phyloP scores from a whole-genome alignment of 2,329 filamentous ascomycete genomes.

The Penicillium palitans region DNA sequence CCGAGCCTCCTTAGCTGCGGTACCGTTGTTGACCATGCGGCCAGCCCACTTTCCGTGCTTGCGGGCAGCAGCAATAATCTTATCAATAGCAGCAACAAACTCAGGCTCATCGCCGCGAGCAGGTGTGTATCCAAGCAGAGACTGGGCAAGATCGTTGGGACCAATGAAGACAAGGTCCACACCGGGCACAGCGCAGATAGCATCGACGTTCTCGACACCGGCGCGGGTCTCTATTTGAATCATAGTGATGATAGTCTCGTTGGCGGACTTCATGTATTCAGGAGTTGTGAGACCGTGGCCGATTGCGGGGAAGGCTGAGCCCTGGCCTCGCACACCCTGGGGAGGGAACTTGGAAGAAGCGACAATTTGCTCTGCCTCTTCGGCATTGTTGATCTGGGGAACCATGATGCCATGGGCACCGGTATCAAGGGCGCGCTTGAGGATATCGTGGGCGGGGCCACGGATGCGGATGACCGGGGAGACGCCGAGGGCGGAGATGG shows the following conservation, averaged over 20 bases:
- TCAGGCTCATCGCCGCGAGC: constrained; percentile 57
- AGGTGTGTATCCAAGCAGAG: constrained; percentile 60
- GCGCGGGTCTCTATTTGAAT: constrained; percentile 44
- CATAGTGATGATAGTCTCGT: constrained; percentile 36
- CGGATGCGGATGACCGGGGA: constrained; percentile 28
- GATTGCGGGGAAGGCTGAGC: constrained; percentile 31
- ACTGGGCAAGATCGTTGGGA: constrained; percentile 39
- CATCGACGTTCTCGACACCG: constrained; percentile 44
- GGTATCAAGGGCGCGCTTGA: constrained; percentile 29
- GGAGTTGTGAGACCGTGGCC: constrained; percentile 36
- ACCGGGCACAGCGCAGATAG: constrained; percentile 41
- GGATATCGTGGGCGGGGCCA: constrained; percentile 23
- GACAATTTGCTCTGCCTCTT: constrained; percentile 38
- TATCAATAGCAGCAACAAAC: constrained; percentile 60
- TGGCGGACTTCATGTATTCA: constrained; percentile 38
- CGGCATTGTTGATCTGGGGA: constrained; percentile 51
- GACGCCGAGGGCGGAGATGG: constrained; percentile 27
- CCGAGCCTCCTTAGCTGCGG: constrained; percentile 42
- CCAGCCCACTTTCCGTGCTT: constrained; percentile 67
- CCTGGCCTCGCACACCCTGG: constrained; percentile 31
- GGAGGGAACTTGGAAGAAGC: constrained; percentile 33
- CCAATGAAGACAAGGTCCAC: constrained; percentile 43
- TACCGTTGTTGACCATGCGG: constrained; percentile 50
- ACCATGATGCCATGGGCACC: constrained; percentile 49
- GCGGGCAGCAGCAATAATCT: constrained; percentile 58